phyloP scores from a whole-genome alignment of 345 rosid species.

The Ceriops decandra region DNA sequence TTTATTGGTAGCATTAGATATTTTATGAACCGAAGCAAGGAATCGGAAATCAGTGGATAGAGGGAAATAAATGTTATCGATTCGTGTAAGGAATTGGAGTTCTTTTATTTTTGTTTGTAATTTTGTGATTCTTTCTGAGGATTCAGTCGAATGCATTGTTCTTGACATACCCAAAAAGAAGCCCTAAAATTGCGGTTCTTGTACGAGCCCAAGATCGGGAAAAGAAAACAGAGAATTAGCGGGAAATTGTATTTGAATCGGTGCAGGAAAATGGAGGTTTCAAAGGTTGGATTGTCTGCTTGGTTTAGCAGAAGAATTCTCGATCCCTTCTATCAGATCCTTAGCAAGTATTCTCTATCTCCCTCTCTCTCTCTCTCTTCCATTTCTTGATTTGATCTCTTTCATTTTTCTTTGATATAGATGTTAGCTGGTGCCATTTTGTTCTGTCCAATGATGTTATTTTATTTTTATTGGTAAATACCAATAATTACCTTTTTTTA shows the following conservation, averaged over 20 bases:
- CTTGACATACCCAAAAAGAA: no score
- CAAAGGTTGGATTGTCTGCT: constrained; percentile 24
- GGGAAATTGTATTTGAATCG: neutral
- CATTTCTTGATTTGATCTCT: neutral
- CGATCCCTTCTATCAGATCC: constrained; percentile 72
- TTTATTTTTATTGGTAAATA: no score
- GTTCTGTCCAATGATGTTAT: no score
- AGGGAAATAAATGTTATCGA: neutral
- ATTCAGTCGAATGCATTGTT: neutral
- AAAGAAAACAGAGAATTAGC: no score
- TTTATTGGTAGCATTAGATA: neutral
- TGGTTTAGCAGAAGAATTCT: constrained; percentile 58
- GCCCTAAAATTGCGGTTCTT: no score
- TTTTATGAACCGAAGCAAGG: constrained; percentile 12
- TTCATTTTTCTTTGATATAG: no score
- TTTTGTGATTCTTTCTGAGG: neutral
- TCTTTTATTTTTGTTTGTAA: neutral
- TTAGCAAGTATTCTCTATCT: constrained; percentile 50
- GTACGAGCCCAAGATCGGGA: no score
- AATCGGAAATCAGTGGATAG: neutral
- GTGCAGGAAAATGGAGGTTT: constrained; percentile 29
- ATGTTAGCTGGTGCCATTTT: no score
- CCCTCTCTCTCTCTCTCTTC: neutral
- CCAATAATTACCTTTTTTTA: no score
- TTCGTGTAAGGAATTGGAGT: neutral